Conservation (phyloP, 805 yeast species). For the Ogataea methanolica region DNA sequence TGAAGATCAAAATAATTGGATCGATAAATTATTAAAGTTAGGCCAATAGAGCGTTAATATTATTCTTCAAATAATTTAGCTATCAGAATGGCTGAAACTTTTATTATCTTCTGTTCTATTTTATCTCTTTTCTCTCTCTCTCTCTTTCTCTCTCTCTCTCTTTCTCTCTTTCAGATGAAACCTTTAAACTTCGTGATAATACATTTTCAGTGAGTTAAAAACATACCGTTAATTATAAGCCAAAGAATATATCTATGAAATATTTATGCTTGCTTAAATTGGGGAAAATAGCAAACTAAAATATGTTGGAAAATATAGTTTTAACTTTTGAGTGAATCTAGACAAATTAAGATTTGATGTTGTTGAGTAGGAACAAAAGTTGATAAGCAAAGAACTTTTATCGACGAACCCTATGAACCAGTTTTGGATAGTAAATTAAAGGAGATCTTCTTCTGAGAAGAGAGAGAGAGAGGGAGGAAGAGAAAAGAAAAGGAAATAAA, state of each 20-base stretch:
- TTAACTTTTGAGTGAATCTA: not conserved
- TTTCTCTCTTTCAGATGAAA: not conserved
- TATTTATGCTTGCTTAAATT: not conserved
- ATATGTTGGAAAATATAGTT: not conserved
- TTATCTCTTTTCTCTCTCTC: not conserved
- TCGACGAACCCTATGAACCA: not conserved
- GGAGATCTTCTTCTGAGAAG: slow-evolving; percentile 33
- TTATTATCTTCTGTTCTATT: too few relatives aligned
- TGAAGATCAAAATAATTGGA: too few relatives aligned
- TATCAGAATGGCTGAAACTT: too few relatives aligned
- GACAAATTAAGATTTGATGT: too few relatives aligned
- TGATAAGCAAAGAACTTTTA: not conserved
- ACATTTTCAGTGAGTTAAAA: not conserved
- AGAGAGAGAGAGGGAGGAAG: slow-evolving; percentile 29
- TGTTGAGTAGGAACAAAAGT: not conserved
- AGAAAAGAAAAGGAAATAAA: slow-evolving; percentile 7
- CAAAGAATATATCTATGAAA: not conserved
- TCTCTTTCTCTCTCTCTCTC: not conserved
- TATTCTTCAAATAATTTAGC: too few relatives aligned
- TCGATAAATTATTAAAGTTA: too few relatives aligned
- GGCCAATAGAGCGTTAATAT: too few relatives aligned
- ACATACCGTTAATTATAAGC: not conserved
- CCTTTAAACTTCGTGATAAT: not conserved
- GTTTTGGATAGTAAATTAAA: slow-evolving; percentile 15
- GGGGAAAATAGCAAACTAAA: slow-evolving; percentile 2